Conservation (phyloP, 2,329 filamentous ascomycete species). For the Colletotrichum liriopes region DNA sequence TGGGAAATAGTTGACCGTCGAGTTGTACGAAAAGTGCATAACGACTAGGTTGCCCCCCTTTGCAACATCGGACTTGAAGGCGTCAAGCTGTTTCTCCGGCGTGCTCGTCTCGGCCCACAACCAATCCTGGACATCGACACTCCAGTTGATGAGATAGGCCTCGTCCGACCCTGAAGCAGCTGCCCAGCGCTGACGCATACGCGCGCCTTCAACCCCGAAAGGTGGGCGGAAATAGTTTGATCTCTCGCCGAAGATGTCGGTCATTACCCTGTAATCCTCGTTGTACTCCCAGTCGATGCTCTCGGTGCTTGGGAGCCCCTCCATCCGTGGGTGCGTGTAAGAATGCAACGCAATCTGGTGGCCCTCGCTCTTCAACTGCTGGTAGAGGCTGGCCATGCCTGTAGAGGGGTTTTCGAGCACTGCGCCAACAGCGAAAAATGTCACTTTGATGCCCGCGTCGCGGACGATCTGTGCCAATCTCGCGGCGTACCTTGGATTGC, state of each 20-base stretch:
- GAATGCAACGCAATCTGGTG: slow-evolving; percentile 80
- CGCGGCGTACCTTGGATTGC: slow-evolving; percentile 62
- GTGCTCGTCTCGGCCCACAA: slow-evolving; percentile 74
- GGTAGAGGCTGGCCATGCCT: slow-evolving; percentile 76
- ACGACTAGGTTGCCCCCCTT: slow-evolving; percentile 77
- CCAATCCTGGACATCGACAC: slow-evolving; percentile 81
- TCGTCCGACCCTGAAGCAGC: slow-evolving; percentile 64
- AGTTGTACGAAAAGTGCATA: slow-evolving; percentile 78
- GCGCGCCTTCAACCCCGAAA: slow-evolving; percentile 77
- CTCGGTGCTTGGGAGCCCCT: slow-evolving; percentile 66
- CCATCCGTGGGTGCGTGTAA: slow-evolving; percentile 79
- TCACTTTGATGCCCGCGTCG: slow-evolving; percentile 75
- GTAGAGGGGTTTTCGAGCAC: slow-evolving; percentile 72
- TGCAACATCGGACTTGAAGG: slow-evolving; percentile 74
- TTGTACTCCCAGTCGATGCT: slow-evolving; percentile 75
- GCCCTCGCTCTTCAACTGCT: slow-evolving; percentile 72
- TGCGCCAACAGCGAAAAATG: slow-evolving; percentile 79
- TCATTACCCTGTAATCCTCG: slow-evolving; percentile 68
- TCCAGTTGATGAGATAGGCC: slow-evolving; percentile 77
- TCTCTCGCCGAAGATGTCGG: slow-evolving; percentile 53
- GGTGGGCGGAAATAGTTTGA: slow-evolving; percentile 77
- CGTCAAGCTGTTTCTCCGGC: slow-evolving; percentile 77
- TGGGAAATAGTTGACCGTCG: slow-evolving; percentile 74
- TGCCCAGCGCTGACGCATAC: slow-evolving; percentile 75
- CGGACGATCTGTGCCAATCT: slow-evolving; percentile 72